Evolutionary conservation across 179 eudicot genomes (phyloP), one percentile per base, ranked within the genome.

Genomic region (Monotropa hypopitys): DNA sequence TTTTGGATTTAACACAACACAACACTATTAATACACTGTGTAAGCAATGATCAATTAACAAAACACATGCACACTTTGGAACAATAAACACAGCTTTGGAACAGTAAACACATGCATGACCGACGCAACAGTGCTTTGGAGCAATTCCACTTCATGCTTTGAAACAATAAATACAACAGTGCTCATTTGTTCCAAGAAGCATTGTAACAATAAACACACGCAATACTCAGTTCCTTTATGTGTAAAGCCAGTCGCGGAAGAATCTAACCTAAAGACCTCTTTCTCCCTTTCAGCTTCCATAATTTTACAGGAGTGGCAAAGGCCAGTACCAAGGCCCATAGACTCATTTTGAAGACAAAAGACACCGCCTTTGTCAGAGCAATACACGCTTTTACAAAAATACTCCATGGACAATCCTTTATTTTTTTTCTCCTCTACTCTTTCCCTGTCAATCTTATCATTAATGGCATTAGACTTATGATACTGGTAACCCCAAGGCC

Each of bases 281-380:
- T 66, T 84, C 63, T 89, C 88, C 28, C 26, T 74, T 50, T 86
- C 78, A 54, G 77, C 69, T 79, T 85, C 78, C 76, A 76, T 86
- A 50, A 76, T 35, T 80, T 83, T 85, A 81, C 98, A 96, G 56
- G 92, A 87, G 78, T 78, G 51, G 81, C 99, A 96, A 23, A 79
- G 59, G 57, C 98, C 99, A 77, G 86, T 84, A 56, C 98, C 98
- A 47, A 79, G 83, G 54, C 98, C 99, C 84, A 96, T 80, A 0
- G 80, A 69, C 13, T 84, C 81, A 53, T 49, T 59, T 71, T 79
- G 85, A 74, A 96, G 90, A 76, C 84, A 46, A 67, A 91, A 80
- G 88, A 96, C 93, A 65, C 94, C 98, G 45, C 99, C 98, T 84
- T 83, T 86, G 42, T 90, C 90, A 79, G 99, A 94, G 79, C 77